Evolutionary conservation across 768 basidiomycete species (phyloP).

Genomic region (Leccinum broughii): DNA sequence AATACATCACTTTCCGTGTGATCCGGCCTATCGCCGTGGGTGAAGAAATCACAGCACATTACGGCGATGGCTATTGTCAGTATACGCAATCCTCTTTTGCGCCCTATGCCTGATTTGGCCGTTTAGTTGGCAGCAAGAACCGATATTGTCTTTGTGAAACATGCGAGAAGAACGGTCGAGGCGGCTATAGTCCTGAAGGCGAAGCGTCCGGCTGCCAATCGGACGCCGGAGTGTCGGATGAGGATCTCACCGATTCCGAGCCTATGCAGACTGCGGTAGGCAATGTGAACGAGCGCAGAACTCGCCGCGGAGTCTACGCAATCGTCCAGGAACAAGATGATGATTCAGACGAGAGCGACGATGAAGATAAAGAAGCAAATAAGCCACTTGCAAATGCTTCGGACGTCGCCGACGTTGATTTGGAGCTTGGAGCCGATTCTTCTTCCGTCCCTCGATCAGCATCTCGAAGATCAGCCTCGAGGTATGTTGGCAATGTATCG

Average conservation of each 20-base stretch:
- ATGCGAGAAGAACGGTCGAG: conserved; percentile 73
- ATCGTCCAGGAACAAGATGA: conserved; percentile 59
- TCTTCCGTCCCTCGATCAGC: conserved; percentile 22
- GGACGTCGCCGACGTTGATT: conserved; percentile 52
- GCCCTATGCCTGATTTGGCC: conserved; percentile 31
- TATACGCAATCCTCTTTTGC: conserved; percentile 29
- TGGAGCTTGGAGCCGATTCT: conserved; percentile 43
- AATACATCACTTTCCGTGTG: conserved; percentile 86
- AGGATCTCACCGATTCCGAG: conserved; percentile 38
- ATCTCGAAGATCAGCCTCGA: conserved; percentile 29
- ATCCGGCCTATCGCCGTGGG: conserved; percentile 75
- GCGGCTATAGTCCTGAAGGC: conserved; percentile 65
- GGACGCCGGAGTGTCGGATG: conserved; percentile 41
- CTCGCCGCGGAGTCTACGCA: conserved; percentile 80
- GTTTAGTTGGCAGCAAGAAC: conserved; percentile 63
- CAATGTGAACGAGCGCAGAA: conserved; percentile 78
- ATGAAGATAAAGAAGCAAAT: conserved; percentile 49
- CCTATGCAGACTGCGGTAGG: conserved; percentile 49
- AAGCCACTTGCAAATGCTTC: conserved; percentile 47
- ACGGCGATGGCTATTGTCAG: conserved; percentile 89
- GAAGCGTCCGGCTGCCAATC: conserved; percentile 50
- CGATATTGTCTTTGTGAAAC: conserved; percentile 84
- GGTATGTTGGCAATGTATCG: conserved; percentile 20
- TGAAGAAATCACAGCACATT: conserved; percentile 88
- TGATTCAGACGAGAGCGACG: conserved; percentile 62